Percentiles rank a stretch among this genome's conserved stretches.
Evolutionary conservation across 1,284 basidiomycete species (phyloP).

Genomic region (Moniliophthora roreri): DNA sequence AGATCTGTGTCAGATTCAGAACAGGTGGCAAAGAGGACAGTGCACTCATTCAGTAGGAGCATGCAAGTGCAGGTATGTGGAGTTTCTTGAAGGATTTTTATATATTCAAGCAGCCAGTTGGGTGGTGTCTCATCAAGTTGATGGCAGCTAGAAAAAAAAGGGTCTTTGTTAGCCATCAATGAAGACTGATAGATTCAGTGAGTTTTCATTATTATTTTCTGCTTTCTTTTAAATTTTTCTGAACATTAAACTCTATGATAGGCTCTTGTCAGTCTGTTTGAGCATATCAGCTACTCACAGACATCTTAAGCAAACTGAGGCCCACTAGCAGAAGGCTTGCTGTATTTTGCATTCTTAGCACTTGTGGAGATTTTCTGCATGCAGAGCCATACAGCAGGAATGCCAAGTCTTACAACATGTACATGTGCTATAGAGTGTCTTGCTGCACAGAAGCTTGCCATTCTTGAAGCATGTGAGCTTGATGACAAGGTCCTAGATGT

Average conservation of each 20-base stretch:
- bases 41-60: neutral
- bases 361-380: neutral
- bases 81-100: neutral
- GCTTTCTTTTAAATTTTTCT: too few relatives aligned
- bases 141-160: neutral
- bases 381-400: neutral
- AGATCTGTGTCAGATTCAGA: neutral
- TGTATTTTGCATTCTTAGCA: neutral
- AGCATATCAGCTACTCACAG: neutral
- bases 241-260: neutral
- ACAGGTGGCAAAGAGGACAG: neutral
- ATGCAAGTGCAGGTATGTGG: neutral
- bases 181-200: neutral
- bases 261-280: neutral
- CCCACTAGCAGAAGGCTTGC: neutral
- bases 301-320: neutral
- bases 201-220: neutral
- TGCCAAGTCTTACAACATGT: neutral
- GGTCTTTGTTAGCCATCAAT: neutral
- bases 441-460: too few relatives aligned
- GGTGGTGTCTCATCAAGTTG: neutral
- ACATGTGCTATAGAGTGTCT: neutral
- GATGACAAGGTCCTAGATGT: too few relatives aligned
- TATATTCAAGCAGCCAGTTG: neutral
- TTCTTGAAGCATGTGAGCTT: too few relatives aligned